phyloP scores from a whole-genome alignment of 2,329 filamentous ascomycete species.

The Catunica adiposa region DNA sequence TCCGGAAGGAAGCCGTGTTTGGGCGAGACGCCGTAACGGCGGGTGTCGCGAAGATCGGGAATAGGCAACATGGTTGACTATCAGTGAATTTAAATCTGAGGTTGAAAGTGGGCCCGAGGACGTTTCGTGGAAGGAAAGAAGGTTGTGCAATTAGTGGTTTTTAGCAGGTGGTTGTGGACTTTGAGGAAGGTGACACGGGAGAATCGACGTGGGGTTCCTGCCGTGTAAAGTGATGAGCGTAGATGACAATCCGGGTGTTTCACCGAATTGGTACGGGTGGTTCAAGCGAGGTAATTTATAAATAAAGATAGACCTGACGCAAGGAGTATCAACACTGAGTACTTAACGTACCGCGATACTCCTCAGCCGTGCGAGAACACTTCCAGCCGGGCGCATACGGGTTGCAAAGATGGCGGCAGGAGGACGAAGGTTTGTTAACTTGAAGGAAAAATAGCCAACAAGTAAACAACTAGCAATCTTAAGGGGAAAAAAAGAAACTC shows the following conservation, averaged over 20 bases:
- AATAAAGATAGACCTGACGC: constrained; percentile 34
- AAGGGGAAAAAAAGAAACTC: neutral
- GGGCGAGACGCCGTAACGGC: constrained; percentile 54
- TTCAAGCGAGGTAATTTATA: constrained; percentile 13
- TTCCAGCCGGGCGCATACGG: constrained; percentile 14
- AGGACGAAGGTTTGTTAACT: neutral
- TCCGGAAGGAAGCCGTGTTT: constrained; percentile 77
- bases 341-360: constrained; percentile 36
- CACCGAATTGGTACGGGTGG: neutral
- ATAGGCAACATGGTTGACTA: constrained; percentile 39
- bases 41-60: constrained; percentile 43
- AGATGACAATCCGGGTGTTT: neutral
- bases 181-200: too few species aligned
- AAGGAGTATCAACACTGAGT: constrained; percentile 42
- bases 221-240: neutral
- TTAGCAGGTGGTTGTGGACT: neutral
- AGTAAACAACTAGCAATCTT: neutral
- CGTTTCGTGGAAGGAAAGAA: neutral
- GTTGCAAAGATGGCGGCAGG: neutral
- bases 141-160: neutral
- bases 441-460: neutral
- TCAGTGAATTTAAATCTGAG: neutral
- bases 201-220: too few species aligned
- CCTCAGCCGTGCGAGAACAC: constrained; percentile 35
- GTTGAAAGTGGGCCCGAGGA: neutral